Evolutionary conservation across 805 yeast species (phyloP).

Genomic region (Lachancea meyersii): DNA sequence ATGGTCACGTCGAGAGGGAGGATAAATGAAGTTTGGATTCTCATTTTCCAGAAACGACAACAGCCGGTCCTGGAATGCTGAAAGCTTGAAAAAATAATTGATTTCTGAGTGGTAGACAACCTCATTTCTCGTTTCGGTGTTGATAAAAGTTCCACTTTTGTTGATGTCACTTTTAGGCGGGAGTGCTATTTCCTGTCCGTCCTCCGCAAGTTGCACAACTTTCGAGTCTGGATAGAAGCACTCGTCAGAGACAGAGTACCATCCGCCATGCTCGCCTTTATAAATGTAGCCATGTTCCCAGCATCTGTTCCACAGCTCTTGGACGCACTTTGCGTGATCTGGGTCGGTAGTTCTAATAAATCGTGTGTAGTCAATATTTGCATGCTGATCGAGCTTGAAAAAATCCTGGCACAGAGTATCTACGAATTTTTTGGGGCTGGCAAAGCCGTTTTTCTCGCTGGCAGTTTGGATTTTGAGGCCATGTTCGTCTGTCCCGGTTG

Average conservation of each 20-base stretch:
- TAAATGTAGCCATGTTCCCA: slow-evolving; percentile 60
- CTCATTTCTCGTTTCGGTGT: slow-evolving; percentile 65
- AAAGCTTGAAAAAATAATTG: slow-evolving; percentile 79
- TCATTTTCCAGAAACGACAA: slow-evolving; percentile 39
- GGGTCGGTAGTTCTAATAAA: slow-evolving; percentile 87
- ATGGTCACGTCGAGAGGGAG: slow-evolving; percentile 48
- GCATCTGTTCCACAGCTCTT: slow-evolving; percentile 62
- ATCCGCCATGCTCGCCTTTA: slow-evolving; percentile 80
- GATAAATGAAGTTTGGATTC: slow-evolving; percentile 60
- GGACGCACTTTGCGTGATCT: slow-evolving; percentile 67
- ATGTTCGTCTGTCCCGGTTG: slow-evolving; percentile 97
- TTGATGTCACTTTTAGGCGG: slow-evolving; percentile 14
- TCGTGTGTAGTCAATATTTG: slow-evolving; percentile 57
- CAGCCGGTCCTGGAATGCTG: slow-evolving; percentile 51
- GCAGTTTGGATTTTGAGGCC: slow-evolving; percentile 91
- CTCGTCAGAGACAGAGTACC: slow-evolving; percentile 94
- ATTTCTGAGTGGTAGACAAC: slow-evolving; percentile 73
- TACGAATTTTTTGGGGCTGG: slow-evolving; percentile 59
- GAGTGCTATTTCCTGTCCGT: slow-evolving; percentile 36
- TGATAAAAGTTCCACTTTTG: slow-evolving; percentile 27
- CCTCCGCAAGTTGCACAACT: slow-evolving; percentile 37
- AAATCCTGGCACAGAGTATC: slow-evolving; percentile 64
- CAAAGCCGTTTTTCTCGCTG: slow-evolving; percentile 48
- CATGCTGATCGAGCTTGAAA: slow-evolving; percentile 50
- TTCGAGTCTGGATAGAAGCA: slow-evolving; percentile 85